Base-by-base conservation (phyloP, 495 filamentous ascomycete genomes). In the Penicillium taxi region DNA sequence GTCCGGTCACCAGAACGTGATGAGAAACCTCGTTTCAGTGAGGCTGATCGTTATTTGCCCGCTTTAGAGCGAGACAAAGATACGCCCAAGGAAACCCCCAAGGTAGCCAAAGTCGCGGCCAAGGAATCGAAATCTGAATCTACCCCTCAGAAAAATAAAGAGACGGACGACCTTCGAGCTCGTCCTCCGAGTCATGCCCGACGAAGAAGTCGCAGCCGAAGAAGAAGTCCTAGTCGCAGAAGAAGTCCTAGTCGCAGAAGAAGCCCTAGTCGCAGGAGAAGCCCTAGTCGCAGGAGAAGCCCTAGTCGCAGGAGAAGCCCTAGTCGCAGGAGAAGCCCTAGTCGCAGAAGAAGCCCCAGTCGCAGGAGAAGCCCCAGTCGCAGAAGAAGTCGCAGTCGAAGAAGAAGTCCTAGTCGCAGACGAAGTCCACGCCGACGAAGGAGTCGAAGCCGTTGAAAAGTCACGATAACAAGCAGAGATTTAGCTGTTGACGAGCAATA, bases 31-130 rank as follows among this genome's bases (percentile, higher is more conserved):
- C 37, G 55, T 2, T 55, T 53, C 19, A 52, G 61, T 14, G 66
- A 74, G 6, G 70, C 73, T 42, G 72, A 78, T 52, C 66, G 73
- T 5, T 76, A 78, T 42, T 64, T 75, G n/a, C 73, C 73, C 12
- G 45, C 39, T n/a, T 56, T 45, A 17, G 63, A 62, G n/a, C 45
- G 52, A 9, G 52, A 56, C 13, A 45, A 55, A 8, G 60, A 57
- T 11, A 21, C 32, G 31, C 33, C 44, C 16, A 36, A 34, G 18
- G 46, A 34, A n/a, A 48, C 42, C 6, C 26, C 41, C 4, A 21
- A 19, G 11, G 48, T 60, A 1, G 37, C 29, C 8, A 48, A 53
- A 12, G 13, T 13, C 38, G 35, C 21, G 13, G 28, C 64, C 5
- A 50, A 52, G 30, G 56, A 63, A 12, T 44, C 50, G 30, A 56